Percentiles rank a stretch among this genome's conserved stretches.
phyloP scores from a whole-genome alignment of 345 rosid species.

The Euphorbia peplus region DNA sequence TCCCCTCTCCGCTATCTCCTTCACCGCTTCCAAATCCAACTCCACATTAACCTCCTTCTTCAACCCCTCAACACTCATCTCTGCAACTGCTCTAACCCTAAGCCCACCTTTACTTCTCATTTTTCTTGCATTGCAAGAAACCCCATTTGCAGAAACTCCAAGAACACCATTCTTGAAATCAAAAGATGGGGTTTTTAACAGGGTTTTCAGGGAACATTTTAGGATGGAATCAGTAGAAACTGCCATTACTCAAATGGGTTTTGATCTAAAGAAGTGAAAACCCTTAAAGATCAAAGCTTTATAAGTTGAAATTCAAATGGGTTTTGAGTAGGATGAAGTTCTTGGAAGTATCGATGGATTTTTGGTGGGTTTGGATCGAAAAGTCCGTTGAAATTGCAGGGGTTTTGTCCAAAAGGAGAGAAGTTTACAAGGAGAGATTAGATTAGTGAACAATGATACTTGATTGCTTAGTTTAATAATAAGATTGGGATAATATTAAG shows the following conservation, averaged over 20 bases:
- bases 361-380: conserved; percentile 19
- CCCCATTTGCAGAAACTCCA: conserved; percentile 12
- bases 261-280: neutral
- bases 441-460: neutral
- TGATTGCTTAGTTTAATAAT: no score
- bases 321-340: neutral
- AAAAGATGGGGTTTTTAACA: conserved; percentile 15
- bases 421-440: conserved; percentile 17
- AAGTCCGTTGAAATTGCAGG: conserved; percentile 28
- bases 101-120: conserved; percentile 10
- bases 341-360: conserved; percentile 8
- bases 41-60: conserved; percentile 21
- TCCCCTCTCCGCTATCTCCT: conserved; percentile 59
- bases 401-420: conserved; percentile 6
- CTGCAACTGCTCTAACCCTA: conserved; percentile 34
- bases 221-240: conserved; percentile 28
- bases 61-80: conserved; percentile 22
- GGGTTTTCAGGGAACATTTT: conserved; percentile 7
- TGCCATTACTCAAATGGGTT: conserved; percentile 34
- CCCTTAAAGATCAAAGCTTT: neutral
- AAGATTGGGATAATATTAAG: no score
- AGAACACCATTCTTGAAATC: conserved; percentile 23
- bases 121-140: conserved; percentile 27
- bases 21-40: conserved; percentile 46
- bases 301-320: neutral